phyloP scores from a whole-genome alignment of 1,284 basidiomycete species.

The Nidula niveotomentosa region DNA sequence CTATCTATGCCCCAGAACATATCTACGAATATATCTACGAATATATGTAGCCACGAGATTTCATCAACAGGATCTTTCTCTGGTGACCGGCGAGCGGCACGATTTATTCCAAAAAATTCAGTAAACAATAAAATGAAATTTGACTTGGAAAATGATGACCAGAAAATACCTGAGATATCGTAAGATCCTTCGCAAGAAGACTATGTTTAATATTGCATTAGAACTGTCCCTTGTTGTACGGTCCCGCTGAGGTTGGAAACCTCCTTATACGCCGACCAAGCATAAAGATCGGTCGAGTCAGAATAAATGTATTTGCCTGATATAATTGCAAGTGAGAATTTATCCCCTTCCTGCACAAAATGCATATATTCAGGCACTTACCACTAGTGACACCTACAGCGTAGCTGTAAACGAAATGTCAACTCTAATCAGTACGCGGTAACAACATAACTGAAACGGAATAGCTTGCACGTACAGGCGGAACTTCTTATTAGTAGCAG shows the following conservation, averaged over 20 bases:
- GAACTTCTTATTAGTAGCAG: constrained; percentile 24
- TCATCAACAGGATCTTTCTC: too few species aligned
- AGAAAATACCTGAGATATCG: not conserved
- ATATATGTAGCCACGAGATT: too few species aligned
- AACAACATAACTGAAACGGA: not conserved
- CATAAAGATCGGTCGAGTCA: not conserved
- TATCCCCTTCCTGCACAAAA: not conserved
- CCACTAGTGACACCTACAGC: constrained; percentile 29
- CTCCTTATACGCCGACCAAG: not conserved
- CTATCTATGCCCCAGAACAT: too few species aligned
- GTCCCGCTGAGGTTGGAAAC: not conserved
- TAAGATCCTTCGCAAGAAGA: not conserved
- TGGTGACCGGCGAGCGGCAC: too few species aligned
- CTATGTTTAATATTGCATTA: not conserved
- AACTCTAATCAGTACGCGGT: not conserved
- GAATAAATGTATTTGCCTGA: not conserved
- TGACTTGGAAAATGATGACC: not conserved
- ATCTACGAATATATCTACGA: too few species aligned
- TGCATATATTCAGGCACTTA: not conserved
- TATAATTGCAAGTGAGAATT: not conserved
- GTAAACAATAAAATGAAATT: not conserved
- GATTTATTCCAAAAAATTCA: too few species aligned
- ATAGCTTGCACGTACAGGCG: constrained; percentile 20
- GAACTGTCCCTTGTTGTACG: not conserved
- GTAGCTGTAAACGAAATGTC: constrained; percentile 13